Evolutionary conservation across 805 yeast species (phyloP), one percentile per base, ranked within the genome.

Genomic region (Jamesozyma rosinii): DNA sequence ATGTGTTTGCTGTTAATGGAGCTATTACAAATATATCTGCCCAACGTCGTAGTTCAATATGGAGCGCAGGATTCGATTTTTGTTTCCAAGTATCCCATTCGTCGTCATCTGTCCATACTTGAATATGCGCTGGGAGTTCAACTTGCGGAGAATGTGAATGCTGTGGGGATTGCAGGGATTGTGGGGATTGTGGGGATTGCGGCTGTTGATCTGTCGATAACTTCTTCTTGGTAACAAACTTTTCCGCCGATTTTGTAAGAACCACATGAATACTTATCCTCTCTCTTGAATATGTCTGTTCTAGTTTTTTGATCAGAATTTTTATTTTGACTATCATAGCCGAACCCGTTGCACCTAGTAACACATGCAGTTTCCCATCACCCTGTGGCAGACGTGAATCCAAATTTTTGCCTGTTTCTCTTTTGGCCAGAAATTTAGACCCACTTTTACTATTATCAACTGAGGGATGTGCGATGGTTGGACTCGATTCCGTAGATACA

Each of bases 31-130:
- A 70, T 35, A 92, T 79, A 64, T 90, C 97, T 1, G 97, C 97
- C 97, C 97, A 90, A 49, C 95, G 78, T 47, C 97, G 79, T 46
- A 90, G 70, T 66, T 92, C 97, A 52, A 90, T 88, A 65, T 90
- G 97, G 50, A 92, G 70, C 31, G 92, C 95, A 1, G 97, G 97
- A 63, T 92, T 97, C 43, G 80, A 71, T 48, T 94, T 72, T 37
- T 70, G 64, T 53, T 80, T 79, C 83, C 97, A 90, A n/a, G 81
- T 77, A 29, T 68, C 68, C 98, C 98, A 90, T 65, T 90, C 97
- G 60, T 92, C 98, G 45, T 76, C 74, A 58, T 92, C 97, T 57
- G 89, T 74, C 97, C 97, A 90, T 15, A 89, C 77, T 47, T 80
- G 81, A 20, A 88, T 86, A 53, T 81, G 81, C 15, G 81, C 72